Evolutionary conservation across 1,284 basidiomycete species (phyloP), one percentile per base, ranked within the genome.

Genomic region (Ustilago hordei): DNA sequence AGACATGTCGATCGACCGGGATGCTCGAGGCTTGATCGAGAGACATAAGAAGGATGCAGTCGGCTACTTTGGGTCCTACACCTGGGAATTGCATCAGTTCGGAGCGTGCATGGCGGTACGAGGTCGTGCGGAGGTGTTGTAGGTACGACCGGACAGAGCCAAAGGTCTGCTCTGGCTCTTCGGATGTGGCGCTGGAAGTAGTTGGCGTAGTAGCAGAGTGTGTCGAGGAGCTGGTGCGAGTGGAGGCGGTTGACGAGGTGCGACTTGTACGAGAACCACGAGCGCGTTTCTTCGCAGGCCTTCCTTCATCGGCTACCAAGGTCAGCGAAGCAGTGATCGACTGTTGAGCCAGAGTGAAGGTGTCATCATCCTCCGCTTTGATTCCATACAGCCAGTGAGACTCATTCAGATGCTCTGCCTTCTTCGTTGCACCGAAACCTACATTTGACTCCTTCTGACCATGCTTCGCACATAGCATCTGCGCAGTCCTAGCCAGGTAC

Each of bases 41-140:
- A 78, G 94, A 95, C 93, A 99, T 98, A 31, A 99, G 88, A 60
- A 98, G 87, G 38, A 99, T 89, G 84, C 97, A 99, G 84, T 86
- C 84, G 7, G 84, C 84, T 6, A 86, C 84, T 86, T 99, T 99
- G 39, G 95, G 90, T 1, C 97, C 97, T 0, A 99, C 94, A 0
- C 97, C 97, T 52, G 93, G 79, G 9, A 90, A 75, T 95, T 91
- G 81, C 89, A 97, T 87, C 23, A 99, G 89, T 74, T 92, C 90
- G 39, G 89, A 89, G 65, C 95, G 89, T 17, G 93, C 94, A 31
- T 89, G 89, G 0, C 84, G 80, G 3, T 92, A 93, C 23, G 85
- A 82, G 69, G 86, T 70, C 0, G 81, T 81, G 63, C 93, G 89
- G n/a, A 95, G 86, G 2, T 88, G 87, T 63, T 86, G 78, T 4